Evolutionary conservation across 2,329 filamentous ascomycete species (phyloP).

Genomic region (Diaporthe sp.): DNA sequence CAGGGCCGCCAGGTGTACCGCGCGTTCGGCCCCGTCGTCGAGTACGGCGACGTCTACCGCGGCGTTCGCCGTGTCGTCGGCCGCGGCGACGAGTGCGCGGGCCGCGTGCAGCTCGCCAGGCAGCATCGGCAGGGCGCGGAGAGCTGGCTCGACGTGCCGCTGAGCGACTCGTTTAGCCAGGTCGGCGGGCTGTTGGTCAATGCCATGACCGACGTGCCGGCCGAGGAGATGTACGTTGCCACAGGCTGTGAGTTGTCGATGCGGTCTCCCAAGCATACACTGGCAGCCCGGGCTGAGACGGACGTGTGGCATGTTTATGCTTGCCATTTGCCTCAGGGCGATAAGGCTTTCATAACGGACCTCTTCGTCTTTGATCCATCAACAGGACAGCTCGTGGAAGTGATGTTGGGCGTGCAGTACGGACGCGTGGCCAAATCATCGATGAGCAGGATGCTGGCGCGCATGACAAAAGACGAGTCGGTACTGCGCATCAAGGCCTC

Average conservation of each 20-base stretch:
- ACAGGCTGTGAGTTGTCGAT: conserved; percentile 41
- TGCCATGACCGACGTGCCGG: conserved; percentile 46
- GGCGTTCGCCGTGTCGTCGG: conserved; percentile 49
- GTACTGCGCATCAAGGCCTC: neutral
- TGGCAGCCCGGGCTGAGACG: neutral
- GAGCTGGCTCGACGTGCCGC: conserved; percentile 44
- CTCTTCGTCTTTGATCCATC: conserved; percentile 51
- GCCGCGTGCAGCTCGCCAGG: conserved; percentile 15
- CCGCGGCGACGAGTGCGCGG: conserved; percentile 47
- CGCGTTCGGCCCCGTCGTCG: conserved; percentile 51
- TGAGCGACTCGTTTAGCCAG: conserved; percentile 51
- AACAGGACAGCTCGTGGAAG: conserved; percentile 46
- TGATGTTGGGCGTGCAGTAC: conserved; percentile 50
- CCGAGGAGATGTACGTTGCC: conserved; percentile 48
- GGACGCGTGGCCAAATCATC: conserved; percentile 44
- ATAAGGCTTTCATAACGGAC: conserved; percentile 48
- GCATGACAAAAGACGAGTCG: conserved; percentile 1
- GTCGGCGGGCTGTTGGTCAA: conserved; percentile 53
- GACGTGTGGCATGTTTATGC: conserved; percentile 48
- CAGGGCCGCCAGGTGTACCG: conserved; percentile 54
- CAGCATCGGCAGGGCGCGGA: neutral
- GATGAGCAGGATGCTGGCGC: conserved; percentile 47
- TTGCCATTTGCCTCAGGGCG: conserved; percentile 42
- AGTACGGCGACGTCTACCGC: conserved; percentile 49
- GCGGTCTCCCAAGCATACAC: neutral